phyloP scores from a whole-genome alignment of 352 stramenopile species.

The Salisapilia sapeloensis region DNA sequence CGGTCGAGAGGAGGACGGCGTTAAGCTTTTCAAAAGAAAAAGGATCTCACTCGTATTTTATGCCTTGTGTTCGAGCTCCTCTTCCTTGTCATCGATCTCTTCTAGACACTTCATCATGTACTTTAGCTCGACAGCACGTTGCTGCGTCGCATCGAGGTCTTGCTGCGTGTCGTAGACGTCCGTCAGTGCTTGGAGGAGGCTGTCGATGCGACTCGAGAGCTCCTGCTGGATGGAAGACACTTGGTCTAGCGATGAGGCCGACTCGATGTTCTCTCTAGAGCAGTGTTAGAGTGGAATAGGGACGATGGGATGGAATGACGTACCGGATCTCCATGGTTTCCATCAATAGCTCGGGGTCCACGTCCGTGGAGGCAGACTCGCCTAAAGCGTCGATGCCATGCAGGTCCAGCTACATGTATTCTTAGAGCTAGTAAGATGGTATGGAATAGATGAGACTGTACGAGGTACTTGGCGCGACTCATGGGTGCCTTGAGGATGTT shows the following conservation, averaged over 20 bases:
- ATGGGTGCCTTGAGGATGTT: constrained; percentile 79
- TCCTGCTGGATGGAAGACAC: constrained; percentile 40
- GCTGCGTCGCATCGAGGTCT: constrained; percentile 57
- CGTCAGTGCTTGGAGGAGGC: constrained; percentile 48
- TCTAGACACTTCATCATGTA: constrained; percentile 80
- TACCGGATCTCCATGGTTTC: constrained; percentile 78
- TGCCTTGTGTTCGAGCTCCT: constrained; percentile 30
- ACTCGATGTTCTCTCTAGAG: constrained; percentile 64
- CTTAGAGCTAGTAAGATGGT: background rate
- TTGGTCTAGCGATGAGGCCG: constrained; percentile 20
- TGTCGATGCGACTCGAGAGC: constrained; percentile 50
- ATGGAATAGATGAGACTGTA: constrained; percentile 8
- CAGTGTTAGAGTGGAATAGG: background rate
- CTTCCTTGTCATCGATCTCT: constrained; percentile 58
- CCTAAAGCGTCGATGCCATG: constrained; percentile 69
- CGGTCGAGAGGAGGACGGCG: constrained; percentile 58
- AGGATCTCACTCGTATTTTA: too few species aligned
- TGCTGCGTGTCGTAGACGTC: constrained; percentile 60
- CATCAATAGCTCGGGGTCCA: constrained; percentile 65
- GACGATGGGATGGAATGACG: background rate
- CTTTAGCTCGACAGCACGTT: constrained; percentile 59
- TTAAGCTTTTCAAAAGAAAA: constrained; percentile 14
- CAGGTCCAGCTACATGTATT: constrained; percentile 28
- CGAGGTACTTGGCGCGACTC: constrained; percentile 71
- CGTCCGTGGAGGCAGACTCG: constrained; percentile 50